Evolutionary conservation across 257 asterid species (phyloP).

Genomic region (Plantago elongata): DNA sequence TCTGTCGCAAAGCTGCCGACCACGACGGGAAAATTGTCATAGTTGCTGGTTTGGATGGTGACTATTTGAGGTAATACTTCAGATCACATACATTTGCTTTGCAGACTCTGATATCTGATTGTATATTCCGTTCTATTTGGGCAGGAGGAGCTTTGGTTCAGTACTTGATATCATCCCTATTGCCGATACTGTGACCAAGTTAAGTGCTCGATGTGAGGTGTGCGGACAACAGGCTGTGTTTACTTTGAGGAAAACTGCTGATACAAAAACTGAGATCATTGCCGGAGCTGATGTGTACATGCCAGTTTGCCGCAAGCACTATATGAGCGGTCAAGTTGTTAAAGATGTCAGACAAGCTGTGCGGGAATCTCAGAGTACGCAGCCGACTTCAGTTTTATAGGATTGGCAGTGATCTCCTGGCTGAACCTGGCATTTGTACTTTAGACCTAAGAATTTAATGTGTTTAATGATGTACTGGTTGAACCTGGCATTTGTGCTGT

Average conservation of each 20-base stretch:
- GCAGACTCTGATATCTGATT: not conserved
- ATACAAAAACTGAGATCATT: constrained; percentile 63
- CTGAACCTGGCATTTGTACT: too few relatives aligned
- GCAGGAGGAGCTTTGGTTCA: constrained; percentile 82
- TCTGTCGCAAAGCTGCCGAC: constrained; percentile 89
- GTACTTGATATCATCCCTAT: constrained; percentile 82
- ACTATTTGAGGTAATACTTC: constrained; percentile 60
- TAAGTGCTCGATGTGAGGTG: constrained; percentile 72
- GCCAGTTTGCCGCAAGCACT: constrained; percentile 95
- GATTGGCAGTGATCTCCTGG: too few relatives aligned
- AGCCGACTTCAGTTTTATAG: constrained; percentile 32
- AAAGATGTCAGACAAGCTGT: constrained; percentile 70
- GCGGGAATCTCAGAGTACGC: constrained; percentile 39
- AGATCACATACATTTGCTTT: too few relatives aligned
- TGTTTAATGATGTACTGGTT: too few relatives aligned
- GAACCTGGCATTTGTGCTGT: too few relatives aligned
- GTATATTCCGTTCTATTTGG: not conserved
- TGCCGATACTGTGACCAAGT: constrained; percentile 80
- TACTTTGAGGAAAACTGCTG: constrained; percentile 83
- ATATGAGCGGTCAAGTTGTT: constrained; percentile 72
- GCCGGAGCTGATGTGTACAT: constrained; percentile 90
- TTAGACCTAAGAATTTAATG: too few relatives aligned
- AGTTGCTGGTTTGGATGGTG: constrained; percentile 97
- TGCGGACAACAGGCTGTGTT: constrained; percentile 72
- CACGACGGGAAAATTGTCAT: constrained; percentile 79